Evolutionary conservation across 345 rosid species (phyloP), one percentile per base, ranked within the genome.

Genomic region (Melastoma malabathricum): DNA sequence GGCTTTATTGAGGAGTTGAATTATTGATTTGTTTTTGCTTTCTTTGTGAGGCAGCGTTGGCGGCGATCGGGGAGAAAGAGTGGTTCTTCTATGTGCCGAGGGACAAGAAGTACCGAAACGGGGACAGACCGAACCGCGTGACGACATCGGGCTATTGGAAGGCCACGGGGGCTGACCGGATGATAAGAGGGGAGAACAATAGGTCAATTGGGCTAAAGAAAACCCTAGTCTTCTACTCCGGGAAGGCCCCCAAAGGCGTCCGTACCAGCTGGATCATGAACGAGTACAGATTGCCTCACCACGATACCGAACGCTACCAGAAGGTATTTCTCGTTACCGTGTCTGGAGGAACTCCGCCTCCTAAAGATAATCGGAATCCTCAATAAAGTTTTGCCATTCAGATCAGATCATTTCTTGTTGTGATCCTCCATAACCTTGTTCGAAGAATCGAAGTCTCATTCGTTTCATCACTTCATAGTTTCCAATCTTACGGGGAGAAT

Each of bases 261-360:
- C 79, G 99, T 25, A 84, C 94, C 46, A 85, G 99, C 43, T 93
- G 99, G 99, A 93, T 93, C 59, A 93, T 93, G 99, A 93, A 93
- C 63, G 99, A 93, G 81, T 92, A 92, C 48, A 90, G 99, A 47
- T 71, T 93, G 72, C 99, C 99, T 2, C 99, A 88, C 12, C 95
- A 88, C 34, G 97, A 93, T 22, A 84, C 97, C 9, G 84, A 93
- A 55, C 76, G 82, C 20, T 88, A 81, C 50, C 95, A 85, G 38
- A 93, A 93, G 99, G 99, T 87, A 77, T 3, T 10, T 25, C 18
- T 18, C 15, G 9, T 41, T 10, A 13, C 16, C 49, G 16, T 7
- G 6, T 48, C 18, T 31, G 56, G 41, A 12, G 12, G 41, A 34
- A 34, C 1, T 12, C 1, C 1, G 41, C 41, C 29, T 41, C 41